Evolutionary conservation across 345 rosid species (phyloP), one percentile per base, ranked within the genome.

Genomic region (Isatis tinctoria): DNA sequence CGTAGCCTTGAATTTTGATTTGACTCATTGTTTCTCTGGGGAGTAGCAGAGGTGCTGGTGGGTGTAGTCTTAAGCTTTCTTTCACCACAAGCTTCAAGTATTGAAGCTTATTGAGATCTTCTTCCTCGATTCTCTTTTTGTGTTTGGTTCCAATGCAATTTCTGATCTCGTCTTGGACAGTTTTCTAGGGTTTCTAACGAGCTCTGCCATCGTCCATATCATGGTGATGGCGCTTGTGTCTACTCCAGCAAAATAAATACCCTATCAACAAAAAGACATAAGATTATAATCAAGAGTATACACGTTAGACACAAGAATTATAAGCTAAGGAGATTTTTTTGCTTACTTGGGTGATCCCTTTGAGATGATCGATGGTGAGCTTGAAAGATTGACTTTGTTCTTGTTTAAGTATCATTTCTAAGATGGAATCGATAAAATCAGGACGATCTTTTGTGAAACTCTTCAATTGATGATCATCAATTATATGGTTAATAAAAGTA

Each of bases 41-140:
- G 0, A 82, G 12, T n/a, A 86, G 60, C 4, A 85, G 68, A 5
- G 87, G 83, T 2, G 39, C 79, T 16, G 90, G 79, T 54, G 88
- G 88, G 14, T 82, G 88, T 67, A 88, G 37, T 32, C 92, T 80
- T 14, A 81, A 48, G 11, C 77, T 79, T 77, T 86, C 93, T 56
- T 85, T 86, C 8, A 85, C 67, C 16, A 81, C 41, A 41, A 79
- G 60, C 68, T 84, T 84, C 2, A 79, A 70, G 68, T 79, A 86
- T 4, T 70, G 56, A 40, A 83, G 80, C 3, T 83, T 27, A 13
- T 79, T 78, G 0, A 81, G 12, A 27, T 81, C 86, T 9, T 57
- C 24, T 35, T 72, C 81, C 0, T 63, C 60, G 4, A 82, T 77
- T 43, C 18, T 66, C 37, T 59, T 17, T 4, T 54, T 65, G 28